A percentile compares a stretch with the other conserved stretches of the same genome.
Conservation (phyloP, 2,329 filamentous ascomycete genomes). For the Pseudophaeomoniella oleicola region DNA sequence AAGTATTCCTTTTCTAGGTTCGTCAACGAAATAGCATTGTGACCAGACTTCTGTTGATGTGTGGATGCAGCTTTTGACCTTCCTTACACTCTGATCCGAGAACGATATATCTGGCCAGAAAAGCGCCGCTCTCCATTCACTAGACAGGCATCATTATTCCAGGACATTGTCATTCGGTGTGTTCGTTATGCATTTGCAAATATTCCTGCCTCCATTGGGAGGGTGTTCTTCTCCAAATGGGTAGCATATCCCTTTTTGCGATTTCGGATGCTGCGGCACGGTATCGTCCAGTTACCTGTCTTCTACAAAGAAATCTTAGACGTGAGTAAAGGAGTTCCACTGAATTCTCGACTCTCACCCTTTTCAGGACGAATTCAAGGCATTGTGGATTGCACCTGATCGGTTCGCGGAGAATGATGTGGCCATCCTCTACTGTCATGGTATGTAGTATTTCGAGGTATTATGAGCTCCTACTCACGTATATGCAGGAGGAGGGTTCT, state of each 20-base stretch:
- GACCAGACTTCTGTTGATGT: not conserved
- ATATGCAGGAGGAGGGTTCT: slow-evolving; percentile 57
- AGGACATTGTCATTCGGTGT: slow-evolving; percentile 63
- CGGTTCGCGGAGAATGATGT: slow-evolving; percentile 46
- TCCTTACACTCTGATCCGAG: slow-evolving; percentile 42
- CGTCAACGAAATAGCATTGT: slow-evolving; percentile 7
- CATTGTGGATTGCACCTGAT: not conserved
- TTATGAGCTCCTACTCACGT: slow-evolving; percentile 4
- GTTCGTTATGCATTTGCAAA: slow-evolving; percentile 64
- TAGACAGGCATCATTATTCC: slow-evolving; percentile 56
- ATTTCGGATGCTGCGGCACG: slow-evolving; percentile 63
- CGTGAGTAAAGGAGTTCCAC: slow-evolving; percentile 20
- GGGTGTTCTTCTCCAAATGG: slow-evolving; percentile 62
- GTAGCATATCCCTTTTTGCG: slow-evolving; percentile 60
- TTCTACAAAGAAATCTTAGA: slow-evolving; percentile 47
- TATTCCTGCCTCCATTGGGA: slow-evolving; percentile 52
- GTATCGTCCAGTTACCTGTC: slow-evolving; percentile 46
- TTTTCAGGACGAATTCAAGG: not conserved
- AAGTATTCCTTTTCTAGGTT: slow-evolving; percentile 58
- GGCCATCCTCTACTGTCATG: slow-evolving; percentile 71
- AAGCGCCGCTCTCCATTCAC: slow-evolving; percentile 45
- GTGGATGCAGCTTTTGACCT: slow-evolving; percentile 37
- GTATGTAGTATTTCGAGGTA: slow-evolving; percentile 22
- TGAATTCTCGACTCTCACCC: slow-evolving; percentile 9
- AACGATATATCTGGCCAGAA: slow-evolving; percentile 37